phyloP scores from a whole-genome alignment of 352 stramenopile species.

The Phytopythium sindhum region DNA sequence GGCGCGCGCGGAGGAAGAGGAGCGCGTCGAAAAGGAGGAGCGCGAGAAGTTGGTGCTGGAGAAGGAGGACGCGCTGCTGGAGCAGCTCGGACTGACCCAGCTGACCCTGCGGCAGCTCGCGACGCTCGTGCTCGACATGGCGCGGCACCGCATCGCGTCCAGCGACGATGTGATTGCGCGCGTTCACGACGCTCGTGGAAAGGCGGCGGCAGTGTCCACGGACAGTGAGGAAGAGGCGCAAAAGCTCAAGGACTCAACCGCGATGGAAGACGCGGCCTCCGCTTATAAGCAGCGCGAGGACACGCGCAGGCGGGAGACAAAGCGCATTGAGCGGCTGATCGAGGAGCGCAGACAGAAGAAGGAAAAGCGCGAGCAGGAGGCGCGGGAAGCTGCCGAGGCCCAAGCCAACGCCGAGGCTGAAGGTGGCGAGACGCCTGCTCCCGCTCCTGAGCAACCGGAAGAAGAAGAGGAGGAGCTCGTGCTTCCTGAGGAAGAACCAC shows the following conservation, averaged over 20 bases:
- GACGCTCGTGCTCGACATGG: slow-evolving; percentile 60
- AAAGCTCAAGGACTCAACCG: slow-evolving; percentile 22
- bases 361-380: slow-evolving; percentile 23
- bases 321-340: slow-evolving; percentile 50
- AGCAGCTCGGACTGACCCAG: slow-evolving; percentile 57
- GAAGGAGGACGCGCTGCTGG: slow-evolving; percentile 41
- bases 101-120: slow-evolving; percentile 55
- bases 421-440: slow-evolving; percentile 10
- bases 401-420: slow-evolving; percentile 11
- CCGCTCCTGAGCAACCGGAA: slow-evolving; percentile 9
- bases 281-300: slow-evolving; percentile 50
- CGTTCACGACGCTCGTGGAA: slow-evolving; percentile 46
- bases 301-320: slow-evolving; percentile 42
- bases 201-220: slow-evolving; percentile 5
- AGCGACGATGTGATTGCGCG: slow-evolving; percentile 58
- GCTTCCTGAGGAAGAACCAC: slow-evolving; percentile 50
- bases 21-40: slow-evolving; percentile 47
- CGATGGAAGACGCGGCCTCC: slow-evolving; percentile 48
- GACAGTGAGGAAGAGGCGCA: slow-evolving; percentile 16
- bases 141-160: slow-evolving; percentile 25
- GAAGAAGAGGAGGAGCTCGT: slow-evolving; percentile 39
- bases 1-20: slow-evolving; percentile 30
- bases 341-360: slow-evolving; percentile 41
- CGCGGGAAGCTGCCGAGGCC: slow-evolving; percentile 18
- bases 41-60: slow-evolving; percentile 34